Evolutionary conservation across 495 filamentous ascomycete species (phyloP).

Genomic region (Oleoguttula mirabilis): DNA sequence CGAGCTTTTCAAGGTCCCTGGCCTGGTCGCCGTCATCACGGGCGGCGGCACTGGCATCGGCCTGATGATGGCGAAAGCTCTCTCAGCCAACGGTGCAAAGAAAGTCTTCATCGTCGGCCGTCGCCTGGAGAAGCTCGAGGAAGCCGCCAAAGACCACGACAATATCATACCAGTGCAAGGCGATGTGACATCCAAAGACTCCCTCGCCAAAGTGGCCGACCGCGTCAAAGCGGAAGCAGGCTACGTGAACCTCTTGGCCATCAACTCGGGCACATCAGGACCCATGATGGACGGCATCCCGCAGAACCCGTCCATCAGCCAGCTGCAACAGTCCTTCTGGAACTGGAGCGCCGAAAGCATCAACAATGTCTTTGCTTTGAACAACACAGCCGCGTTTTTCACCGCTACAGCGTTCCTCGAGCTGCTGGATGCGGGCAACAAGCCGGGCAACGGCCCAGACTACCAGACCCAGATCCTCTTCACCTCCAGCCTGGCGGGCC

Average conservation of each 20-base stretch:
- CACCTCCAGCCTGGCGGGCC: constrained; percentile 20
- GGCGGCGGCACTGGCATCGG: constrained; percentile 51
- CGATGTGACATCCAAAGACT: constrained; percentile 34
- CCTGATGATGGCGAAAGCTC: constrained; percentile 47
- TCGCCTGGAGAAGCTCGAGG: constrained; percentile 34
- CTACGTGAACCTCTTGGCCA: constrained; percentile 21
- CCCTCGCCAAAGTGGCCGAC: constrained; percentile 24
- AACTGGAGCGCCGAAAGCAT: constrained; percentile 8
- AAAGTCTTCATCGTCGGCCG: constrained; percentile 59
- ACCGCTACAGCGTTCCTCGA: constrained; percentile 32
- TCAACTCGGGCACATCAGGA: constrained; percentile 13
- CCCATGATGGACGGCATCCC: neutral
- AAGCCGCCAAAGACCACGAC: constrained; percentile 13
- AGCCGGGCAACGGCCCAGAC: constrained; percentile 12
- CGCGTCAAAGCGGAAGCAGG: constrained; percentile 28
- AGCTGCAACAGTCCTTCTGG: constrained; percentile 9
- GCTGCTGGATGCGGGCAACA: constrained; percentile 32
- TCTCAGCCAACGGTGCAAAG: constrained; percentile 48
- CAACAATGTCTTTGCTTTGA: constrained; percentile 24
- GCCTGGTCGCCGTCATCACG: too few species aligned
- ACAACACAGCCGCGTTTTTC: constrained; percentile 30
- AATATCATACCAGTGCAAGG: constrained; percentile 28
- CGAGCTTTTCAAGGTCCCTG: too few species aligned
- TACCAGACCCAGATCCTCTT: constrained; percentile 26
- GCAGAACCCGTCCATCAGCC: constrained; percentile 1